Base-by-base conservation (phyloP, 73 alveolate genomes). In the Paramecium sexaurelia region DNA sequence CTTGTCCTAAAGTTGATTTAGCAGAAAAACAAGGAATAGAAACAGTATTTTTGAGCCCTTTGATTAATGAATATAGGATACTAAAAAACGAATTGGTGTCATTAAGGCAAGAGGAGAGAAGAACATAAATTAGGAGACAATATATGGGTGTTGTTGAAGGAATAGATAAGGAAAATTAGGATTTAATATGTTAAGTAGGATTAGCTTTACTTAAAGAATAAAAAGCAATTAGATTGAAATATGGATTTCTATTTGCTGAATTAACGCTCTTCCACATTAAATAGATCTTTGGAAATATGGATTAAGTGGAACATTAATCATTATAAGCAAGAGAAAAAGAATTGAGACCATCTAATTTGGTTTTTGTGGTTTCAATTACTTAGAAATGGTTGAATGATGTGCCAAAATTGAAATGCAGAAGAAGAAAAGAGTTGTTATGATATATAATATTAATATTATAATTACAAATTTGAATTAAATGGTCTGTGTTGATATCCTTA, bases 361-460 rank as follows among this genome's bases (percentile, higher is more conserved):
- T 71, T 27, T 71, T 71, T 71, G 24, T 71, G 9, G 86, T 71
- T 7, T 35, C 57, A 17, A 32, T 71, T 1, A 32, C 55, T 1
- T 17, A 71, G 56, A 71, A 71, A 71, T 71, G 37, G 86, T 40
- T 35, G 32, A 35, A 71, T 35, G 86, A 71, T 71, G 43, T 71
- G 86, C 86, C 86, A 71, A 71, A 71, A 37, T 19, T 71, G 33
- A 71, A 71, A 71, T 71, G 86, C 86, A 71, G 56, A 37, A 71
- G 86, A 37, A 71, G 56, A 37, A 71, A 20, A 71, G 55, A 71
- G 56, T 71, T 71, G 56, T 71, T 71, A 71, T 71, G 86, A 71
- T 32, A 71, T 35, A 71, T 71, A 61, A 29, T 26, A 61, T 51
- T 51, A 51, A 51, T 51, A 51, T 51, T 51, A 51, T 51, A 51